Conservation (phyloP, 768 basidiomycete species). For the Tephrocybe sp. region DNA sequence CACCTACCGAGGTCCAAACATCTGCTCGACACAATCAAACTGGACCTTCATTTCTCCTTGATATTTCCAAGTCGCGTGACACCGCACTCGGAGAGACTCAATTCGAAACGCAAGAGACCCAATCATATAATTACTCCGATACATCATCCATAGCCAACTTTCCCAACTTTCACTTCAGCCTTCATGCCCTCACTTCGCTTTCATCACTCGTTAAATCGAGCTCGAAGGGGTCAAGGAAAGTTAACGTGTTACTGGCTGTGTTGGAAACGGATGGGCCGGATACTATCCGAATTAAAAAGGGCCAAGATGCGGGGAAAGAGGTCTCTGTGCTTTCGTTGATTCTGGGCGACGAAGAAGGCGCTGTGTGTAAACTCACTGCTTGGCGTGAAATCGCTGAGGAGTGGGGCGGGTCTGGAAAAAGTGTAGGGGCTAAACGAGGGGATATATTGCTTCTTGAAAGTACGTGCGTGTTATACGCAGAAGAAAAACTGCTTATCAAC, state of each 20-base stretch:
- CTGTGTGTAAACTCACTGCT: constrained; percentile 67
- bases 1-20: constrained; percentile 37
- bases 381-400: constrained; percentile 76
- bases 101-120: constrained; percentile 41
- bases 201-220: constrained; percentile 31
- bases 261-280: constrained; percentile 80
- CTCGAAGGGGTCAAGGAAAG: constrained; percentile 43
- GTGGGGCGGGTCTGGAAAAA: constrained; percentile 55
- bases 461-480: constrained; percentile 29
- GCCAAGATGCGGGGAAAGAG: constrained; percentile 66
- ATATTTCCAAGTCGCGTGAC: constrained; percentile 21
- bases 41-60: constrained; percentile 28
- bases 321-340: constrained; percentile 68
- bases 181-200: constrained; percentile 57
- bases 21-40: constrained; percentile 13
- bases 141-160: constrained; percentile 71
- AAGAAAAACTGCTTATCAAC: neutral
- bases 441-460: constrained; percentile 73
- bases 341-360: constrained; percentile 69
- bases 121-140: constrained; percentile 58
- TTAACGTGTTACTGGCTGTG: constrained; percentile 59
- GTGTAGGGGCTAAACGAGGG: constrained; percentile 55
- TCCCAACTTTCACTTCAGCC: constrained; percentile 70
- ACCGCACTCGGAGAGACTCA: constrained; percentile 19
- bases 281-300: constrained; percentile 62